Base-by-base conservation (phyloP, 2,329 filamentous ascomycete species). In the Microcyclospora tardicrescens region DNA sequence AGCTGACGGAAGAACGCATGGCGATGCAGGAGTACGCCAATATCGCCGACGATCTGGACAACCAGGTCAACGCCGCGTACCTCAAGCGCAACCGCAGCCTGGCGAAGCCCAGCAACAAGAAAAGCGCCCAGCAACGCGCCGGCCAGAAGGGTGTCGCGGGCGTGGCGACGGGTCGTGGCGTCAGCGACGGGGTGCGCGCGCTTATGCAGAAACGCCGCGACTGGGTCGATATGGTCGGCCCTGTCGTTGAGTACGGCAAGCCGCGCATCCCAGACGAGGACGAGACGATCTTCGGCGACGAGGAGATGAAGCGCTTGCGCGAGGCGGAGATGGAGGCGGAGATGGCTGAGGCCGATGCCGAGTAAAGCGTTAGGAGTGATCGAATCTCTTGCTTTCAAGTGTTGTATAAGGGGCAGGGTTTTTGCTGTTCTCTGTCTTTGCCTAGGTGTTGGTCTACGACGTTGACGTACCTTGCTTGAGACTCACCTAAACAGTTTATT, bases 1-100 rank as follows among this genome's bases (percentile, higher is more conserved):
- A 95, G 29, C 72, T 95, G 19, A 84, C 91, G 6, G 82, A 86
- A 51, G 87, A 94, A 58, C 79, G 85, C 48, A 89, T 98, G 76
- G 91, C 91, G 0, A 80, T 91, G 63, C 91, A 98, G 57, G 91
- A 98, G 59, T 98, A 94, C 66, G 82, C 81, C 59, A 95, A 86
- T 40, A 98, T 98, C 51, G 80, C 93, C 36, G 91, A 98, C 58
- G 91, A 98, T 59, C 77, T 98, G 15, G 91, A 98, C 66, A 78
- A 79, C 32, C 91, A 96, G 58, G 86, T 96, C 32, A 87, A 96
- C 56, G 81, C 84, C 37, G 89, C 91, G 3, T 98, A 96, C 56
- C 77, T 93, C 33, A 98, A 98, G 66, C 82, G 91, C 16, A 96
- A 89, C 19, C 79, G 91, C 34, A 94, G 85, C 1, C 81, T 96